These are phyloP conservation scores for Pharus latifolius DNA, from an alignment of 176 grass and related monocot genomes.

Conservation along the genomic window DNA sequence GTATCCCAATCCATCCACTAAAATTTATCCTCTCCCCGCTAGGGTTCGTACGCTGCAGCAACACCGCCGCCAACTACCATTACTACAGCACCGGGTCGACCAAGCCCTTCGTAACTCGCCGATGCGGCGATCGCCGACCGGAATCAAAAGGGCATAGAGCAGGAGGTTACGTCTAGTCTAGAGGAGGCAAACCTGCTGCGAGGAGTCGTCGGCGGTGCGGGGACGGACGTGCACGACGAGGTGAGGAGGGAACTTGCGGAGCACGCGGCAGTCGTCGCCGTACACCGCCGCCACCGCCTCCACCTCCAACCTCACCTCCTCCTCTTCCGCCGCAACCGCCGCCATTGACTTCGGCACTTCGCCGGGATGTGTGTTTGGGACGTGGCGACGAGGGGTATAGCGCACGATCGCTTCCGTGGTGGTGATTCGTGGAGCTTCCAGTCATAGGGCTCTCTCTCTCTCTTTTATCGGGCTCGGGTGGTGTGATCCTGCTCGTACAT, in stretches of 20 bases:
- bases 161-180: too few species aligned
- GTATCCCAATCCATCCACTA: too few species aligned
- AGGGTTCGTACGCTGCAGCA: not conserved
- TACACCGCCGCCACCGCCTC: constrained; percentile 71
- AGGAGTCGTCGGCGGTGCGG: constrained; percentile 75
- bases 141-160: too few species aligned
- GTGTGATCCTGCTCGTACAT: too few species aligned
- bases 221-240: constrained; percentile 61
- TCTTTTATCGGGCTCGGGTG: too few species aligned
- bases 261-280: constrained; percentile 59
- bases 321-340: constrained; percentile 34
- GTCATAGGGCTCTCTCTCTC: too few species aligned
- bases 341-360: not conserved
- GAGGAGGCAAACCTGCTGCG: constrained; percentile 65
- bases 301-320: constrained; percentile 71
- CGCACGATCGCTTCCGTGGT: too few species aligned
- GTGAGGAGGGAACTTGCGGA: constrained; percentile 62
- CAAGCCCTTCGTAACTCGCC: not conserved
- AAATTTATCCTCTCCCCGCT: not conserved
- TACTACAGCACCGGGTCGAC: not conserved
- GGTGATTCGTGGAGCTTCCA: too few species aligned
- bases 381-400: too few species aligned
- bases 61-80: not conserved
- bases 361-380: too few species aligned
- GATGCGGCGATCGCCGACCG: too few species aligned